Base-by-base conservation (phyloP, 805 yeast genomes). In the Saccharomyces cerevisiae region DNA sequence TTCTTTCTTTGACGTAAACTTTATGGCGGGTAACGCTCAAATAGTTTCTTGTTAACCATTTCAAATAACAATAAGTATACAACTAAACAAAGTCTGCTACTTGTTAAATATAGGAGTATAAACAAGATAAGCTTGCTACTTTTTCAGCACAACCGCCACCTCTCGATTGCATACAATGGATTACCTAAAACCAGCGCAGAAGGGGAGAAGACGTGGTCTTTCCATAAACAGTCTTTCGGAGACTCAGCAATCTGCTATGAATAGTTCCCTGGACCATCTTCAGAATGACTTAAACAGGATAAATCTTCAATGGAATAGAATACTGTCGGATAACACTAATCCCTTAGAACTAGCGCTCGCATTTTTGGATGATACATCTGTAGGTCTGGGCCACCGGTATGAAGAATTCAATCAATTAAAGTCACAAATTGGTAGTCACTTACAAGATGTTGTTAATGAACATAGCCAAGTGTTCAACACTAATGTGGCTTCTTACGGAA, bases 341-440 rank as follows among this genome's bases (percentile, higher is more conserved):
- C 96, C 96, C 1, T 76, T 94, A 48, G 97, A 89, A 61, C 74
- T 85, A 51, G 97, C 97, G 0, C 74, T 92, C 43, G 83, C 91
- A 1, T 74, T 94, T 54, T 73, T 90, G 62, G 97, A 92, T 69
- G 85, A 84, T 61, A 83, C 96, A 1, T 87, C 96, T 0, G 94
- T 90, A n/a, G 98, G 98, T 0, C 72, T 88, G 62, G 96, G 96
- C 0, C 85, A 84, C 62, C 80, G 84, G 56, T 76, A 77, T 55
- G 76, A 76, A 1, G 90, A 88, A 57, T 92, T 92, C 60, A 73
- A 77, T 47, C 77, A 78, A 49, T 69, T 89, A 48, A 81, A 84
- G 57, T 72, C 73, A 26, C 73, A 79, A 52, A 78, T 91, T 11
- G 79, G 83, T 14, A 66, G 66, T 17, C 79, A 83, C 27, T 73